Conservation (phyloP, 768 basidiomycete genomes). For the Trametopsis cervina region DNA sequence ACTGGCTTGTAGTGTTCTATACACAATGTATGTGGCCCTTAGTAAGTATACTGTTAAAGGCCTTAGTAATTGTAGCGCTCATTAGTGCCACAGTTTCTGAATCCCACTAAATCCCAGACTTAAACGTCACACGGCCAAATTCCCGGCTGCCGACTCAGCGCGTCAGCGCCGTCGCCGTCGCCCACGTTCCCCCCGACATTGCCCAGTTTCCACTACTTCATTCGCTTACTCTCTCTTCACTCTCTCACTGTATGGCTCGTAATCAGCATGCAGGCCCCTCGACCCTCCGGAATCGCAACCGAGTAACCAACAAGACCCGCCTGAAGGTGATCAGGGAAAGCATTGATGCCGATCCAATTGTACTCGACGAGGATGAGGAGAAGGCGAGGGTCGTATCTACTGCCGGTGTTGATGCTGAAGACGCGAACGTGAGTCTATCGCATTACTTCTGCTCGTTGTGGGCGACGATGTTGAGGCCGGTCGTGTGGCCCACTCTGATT, state of each 20-base stretch:
- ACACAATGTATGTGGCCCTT: too few relatives aligned
- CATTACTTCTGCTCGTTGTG: slow-evolving; percentile 26
- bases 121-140: slow-evolving; percentile 6
- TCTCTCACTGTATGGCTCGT: slow-evolving; percentile 67
- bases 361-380: slow-evolving; percentile 83
- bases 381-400: slow-evolving; percentile 75
- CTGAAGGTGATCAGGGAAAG: slow-evolving; percentile 78
- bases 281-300: slow-evolving; percentile 79
- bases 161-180: slow-evolving; percentile 25
- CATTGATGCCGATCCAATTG: slow-evolving; percentile 72
- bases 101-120: too few relatives aligned
- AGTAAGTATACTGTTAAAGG: too few relatives aligned
- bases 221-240: slow-evolving; percentile 20
- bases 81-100: too few relatives aligned
- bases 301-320: slow-evolving; percentile 89
- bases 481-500: slow-evolving; percentile 42
- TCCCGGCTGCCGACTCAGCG: slow-evolving; percentile 22
- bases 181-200: slow-evolving; percentile 19
- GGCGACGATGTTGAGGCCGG: slow-evolving; percentile 35
- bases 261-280: slow-evolving; percentile 71
- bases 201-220: slow-evolving; percentile 15
- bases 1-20: too few relatives aligned
- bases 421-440: slow-evolving; percentile 74
- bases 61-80: too few relatives aligned
- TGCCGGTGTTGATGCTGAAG: slow-evolving; percentile 87